Evolutionary conservation across 305 asterid genomes (phyloP).

Genomic region (Rubia tinctorum): DNA sequence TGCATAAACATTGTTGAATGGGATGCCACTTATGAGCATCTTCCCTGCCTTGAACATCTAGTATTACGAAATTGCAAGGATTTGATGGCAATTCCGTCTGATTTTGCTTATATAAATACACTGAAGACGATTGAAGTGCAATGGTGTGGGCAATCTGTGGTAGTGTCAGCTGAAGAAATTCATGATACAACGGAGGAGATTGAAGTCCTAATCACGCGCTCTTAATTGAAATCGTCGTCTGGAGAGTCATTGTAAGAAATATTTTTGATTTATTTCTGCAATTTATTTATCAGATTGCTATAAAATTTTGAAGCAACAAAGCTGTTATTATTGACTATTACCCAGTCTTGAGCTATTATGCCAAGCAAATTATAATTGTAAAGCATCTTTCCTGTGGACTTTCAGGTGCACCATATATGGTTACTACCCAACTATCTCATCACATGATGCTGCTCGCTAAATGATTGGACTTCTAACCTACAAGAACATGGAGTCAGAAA

Average conservation of each 20-base stretch:
- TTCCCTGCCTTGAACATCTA: constrained; percentile 27
- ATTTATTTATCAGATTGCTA: background rate
- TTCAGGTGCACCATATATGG: background rate
- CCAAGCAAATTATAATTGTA: background rate
- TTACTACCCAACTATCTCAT: background rate
- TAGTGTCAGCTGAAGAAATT: constrained; percentile 17
- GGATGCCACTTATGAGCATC: constrained; percentile 12
- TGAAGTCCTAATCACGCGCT: constrained; percentile 1
- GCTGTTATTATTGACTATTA: background rate
- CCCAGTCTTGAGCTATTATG: background rate
- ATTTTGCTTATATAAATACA: constrained; percentile 13
- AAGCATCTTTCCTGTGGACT: background rate
- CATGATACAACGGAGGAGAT: constrained; percentile 1
- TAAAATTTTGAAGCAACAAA: background rate
- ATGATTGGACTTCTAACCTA: background rate
- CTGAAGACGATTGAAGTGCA: constrained; percentile 19
- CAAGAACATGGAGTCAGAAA: background rate
- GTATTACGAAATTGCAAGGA: constrained; percentile 19
- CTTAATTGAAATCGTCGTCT: background rate
- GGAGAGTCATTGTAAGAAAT: background rate
- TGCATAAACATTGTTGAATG: constrained; percentile 3
- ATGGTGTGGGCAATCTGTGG: constrained; percentile 19
- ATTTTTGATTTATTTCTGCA: background rate
- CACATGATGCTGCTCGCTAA: background rate
- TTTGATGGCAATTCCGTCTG: constrained; percentile 20